Evolutionary conservation across 805 yeast species (phyloP).

Genomic region (Cyberlindnera maclurae): DNA sequence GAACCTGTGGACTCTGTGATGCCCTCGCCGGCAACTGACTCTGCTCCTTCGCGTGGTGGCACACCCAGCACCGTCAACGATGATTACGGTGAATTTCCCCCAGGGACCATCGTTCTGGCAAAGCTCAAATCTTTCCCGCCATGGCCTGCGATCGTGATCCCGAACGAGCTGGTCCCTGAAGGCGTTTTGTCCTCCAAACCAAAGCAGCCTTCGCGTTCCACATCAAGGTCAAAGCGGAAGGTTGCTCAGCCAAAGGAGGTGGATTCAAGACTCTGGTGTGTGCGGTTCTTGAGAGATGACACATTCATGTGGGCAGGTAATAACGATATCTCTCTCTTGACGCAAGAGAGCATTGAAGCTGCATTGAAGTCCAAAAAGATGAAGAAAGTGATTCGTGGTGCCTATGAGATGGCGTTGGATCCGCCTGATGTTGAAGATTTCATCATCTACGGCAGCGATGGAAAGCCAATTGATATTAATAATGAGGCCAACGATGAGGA

Average conservation of each 20-base stretch:
- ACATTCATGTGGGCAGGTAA: constrained; percentile 61
- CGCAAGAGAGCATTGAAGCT: constrained; percentile 33
- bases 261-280: constrained; percentile 35
- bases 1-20: too few relatives aligned
- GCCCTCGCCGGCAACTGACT: too few relatives aligned
- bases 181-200: constrained; percentile 46
- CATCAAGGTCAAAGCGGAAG: constrained; percentile 7
- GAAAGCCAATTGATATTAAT: constrained; percentile 29
- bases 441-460: constrained; percentile 34
- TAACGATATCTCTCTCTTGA: constrained; percentile 43
- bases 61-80: background rate
- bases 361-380: constrained; percentile 32
- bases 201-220: constrained; percentile 24
- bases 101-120: constrained; percentile 59
- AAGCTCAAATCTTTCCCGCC: constrained; percentile 83
- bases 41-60: too few relatives aligned
- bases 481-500: constrained; percentile 28
- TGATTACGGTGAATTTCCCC: constrained; percentile 27
- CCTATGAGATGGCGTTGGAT: constrained; percentile 48
- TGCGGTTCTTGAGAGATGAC: constrained; percentile 66
- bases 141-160: constrained; percentile 85
- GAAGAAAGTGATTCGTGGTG: constrained; percentile 39
- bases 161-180: constrained; percentile 51
- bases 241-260: background rate
- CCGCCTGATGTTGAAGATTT: constrained; percentile 43